These are phyloP conservation scores for Psidium friedrichsthalianum DNA, from an alignment of 345 rosid species.

Conservation along the genomic window DNA sequence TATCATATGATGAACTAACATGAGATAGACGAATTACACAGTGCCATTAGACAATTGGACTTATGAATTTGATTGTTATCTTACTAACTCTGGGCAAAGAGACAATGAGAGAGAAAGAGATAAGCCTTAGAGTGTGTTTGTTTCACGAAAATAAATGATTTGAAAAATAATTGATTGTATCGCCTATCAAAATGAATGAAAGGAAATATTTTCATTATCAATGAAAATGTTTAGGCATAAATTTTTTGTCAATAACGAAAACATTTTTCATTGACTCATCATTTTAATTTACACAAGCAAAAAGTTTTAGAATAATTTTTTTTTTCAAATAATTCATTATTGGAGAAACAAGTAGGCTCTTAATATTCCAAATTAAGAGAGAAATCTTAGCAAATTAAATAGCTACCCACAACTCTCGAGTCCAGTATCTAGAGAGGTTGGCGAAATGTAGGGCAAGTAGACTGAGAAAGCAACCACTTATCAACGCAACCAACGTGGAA, in stretches of 20 bases:
- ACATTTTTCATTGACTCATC: too few species aligned
- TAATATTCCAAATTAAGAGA: background rate
- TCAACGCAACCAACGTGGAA: conserved; percentile 54
- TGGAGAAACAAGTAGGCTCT: too few species aligned
- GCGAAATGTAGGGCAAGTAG: conserved; percentile 61
- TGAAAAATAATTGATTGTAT: too few species aligned
- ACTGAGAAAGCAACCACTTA: conserved; percentile 43
- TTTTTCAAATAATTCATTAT: too few species aligned
- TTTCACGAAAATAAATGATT: too few species aligned
- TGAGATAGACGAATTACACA: background rate
- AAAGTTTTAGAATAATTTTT: too few species aligned
- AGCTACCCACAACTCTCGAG: background rate
- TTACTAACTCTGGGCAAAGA: background rate
- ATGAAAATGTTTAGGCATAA: too few species aligned
- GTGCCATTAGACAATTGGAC: background rate
- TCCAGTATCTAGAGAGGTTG: conserved; percentile 6
- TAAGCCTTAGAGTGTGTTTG: background rate
- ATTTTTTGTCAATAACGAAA: too few species aligned
- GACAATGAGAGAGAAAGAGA: background rate
- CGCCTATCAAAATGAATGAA: too few species aligned
- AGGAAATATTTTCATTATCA: too few species aligned
- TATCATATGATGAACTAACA: background rate
- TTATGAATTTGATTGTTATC: background rate
- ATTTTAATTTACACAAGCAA: too few species aligned
- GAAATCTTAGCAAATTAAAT: background rate